Conservation (phyloP, 371 early-diverging fungal species). For the Mucor piriformis region DNA sequence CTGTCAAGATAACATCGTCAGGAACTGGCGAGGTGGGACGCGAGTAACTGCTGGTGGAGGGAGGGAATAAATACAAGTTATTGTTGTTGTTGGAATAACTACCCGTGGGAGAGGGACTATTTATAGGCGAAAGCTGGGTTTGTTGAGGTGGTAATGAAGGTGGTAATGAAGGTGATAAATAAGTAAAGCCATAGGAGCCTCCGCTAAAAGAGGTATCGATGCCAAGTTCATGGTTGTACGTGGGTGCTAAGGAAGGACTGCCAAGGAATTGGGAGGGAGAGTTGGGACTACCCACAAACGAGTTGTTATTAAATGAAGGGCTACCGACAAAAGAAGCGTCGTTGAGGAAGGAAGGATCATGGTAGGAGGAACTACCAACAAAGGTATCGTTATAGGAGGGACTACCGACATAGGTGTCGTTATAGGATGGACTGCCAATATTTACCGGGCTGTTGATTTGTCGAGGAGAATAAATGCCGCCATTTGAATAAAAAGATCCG, state of each 20-base stretch:
- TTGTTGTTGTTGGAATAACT: constrained; percentile 10
- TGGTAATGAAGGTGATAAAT: constrained; percentile 16
- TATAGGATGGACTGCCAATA: constrained; percentile 6
- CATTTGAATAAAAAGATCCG: constrained; percentile 14
- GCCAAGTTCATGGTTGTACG: neutral
- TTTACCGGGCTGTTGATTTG: constrained; percentile 17
- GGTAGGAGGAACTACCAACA: too few species aligned
- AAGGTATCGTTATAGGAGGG: neutral
- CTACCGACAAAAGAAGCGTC: constrained; percentile 7
- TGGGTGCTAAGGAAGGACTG: too few species aligned
- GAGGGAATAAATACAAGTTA: constrained; percentile 15
- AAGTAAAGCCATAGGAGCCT: neutral
- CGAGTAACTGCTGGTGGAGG: constrained; percentile 2
- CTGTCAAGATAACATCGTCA: constrained; percentile 27
- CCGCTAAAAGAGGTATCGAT: neutral
- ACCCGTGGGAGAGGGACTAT: constrained; percentile 17
- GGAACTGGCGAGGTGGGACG: constrained; percentile 21
- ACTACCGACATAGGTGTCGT: constrained; percentile 4
- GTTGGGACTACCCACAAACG: constrained; percentile 9
- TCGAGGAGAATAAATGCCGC: constrained; percentile 13
- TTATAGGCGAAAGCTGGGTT: constrained; percentile 12
- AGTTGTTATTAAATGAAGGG: neutral
- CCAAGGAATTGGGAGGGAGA: constrained; percentile 15
- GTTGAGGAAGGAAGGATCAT: too few species aligned
- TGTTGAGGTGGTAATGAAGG: constrained; percentile 6